Conservation (phyloP, 768 basidiomycete genomes). For the Calocybe indica region DNA sequence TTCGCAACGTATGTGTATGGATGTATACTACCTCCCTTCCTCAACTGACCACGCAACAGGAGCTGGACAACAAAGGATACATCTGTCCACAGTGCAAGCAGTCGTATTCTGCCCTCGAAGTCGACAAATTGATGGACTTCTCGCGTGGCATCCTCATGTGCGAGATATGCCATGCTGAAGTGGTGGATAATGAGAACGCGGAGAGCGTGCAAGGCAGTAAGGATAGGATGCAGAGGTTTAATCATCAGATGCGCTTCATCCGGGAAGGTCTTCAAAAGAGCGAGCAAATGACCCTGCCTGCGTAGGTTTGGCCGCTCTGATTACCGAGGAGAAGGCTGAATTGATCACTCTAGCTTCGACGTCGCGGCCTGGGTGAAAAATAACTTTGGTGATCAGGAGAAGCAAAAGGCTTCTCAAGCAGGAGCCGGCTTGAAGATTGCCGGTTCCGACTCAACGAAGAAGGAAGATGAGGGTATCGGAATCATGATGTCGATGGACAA, state of each 20-base stretch:
- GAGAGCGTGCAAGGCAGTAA: slow-evolving; percentile 81
- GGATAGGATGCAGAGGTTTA: slow-evolving; percentile 95
- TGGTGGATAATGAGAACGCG: slow-evolving; percentile 88
- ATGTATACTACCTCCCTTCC: neutral
- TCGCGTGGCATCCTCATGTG: slow-evolving; percentile 64
- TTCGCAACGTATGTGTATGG: slow-evolving; percentile 67
- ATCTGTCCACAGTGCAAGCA: slow-evolving; percentile 86
- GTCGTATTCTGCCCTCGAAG: slow-evolving; percentile 82
- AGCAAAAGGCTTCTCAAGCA: slow-evolving; percentile 45
- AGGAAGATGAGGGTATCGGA: slow-evolving; percentile 71
- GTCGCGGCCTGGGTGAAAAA: slow-evolving; percentile 77
- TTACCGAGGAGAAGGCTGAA: neutral
- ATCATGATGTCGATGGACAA: slow-evolving; percentile 90
- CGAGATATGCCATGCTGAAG: slow-evolving; percentile 81
- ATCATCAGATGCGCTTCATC: slow-evolving; percentile 83
- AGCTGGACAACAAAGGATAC: slow-evolving; percentile 97
- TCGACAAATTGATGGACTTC: slow-evolving; percentile 77
- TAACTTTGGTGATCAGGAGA: slow-evolving; percentile 60
- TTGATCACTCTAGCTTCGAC: slow-evolving; percentile 54
- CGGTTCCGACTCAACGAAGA: slow-evolving; percentile 55
- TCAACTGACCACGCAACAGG: slow-evolving; percentile 38
- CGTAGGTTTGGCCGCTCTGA: slow-evolving; percentile 39
- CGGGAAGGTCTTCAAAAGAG: slow-evolving; percentile 85
- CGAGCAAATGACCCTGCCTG: slow-evolving; percentile 81
- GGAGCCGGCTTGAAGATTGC: slow-evolving; percentile 66